Evolutionary conservation across 2,329 filamentous ascomycete species (phyloP).

Genomic region (Fusarium decemcellulare): DNA sequence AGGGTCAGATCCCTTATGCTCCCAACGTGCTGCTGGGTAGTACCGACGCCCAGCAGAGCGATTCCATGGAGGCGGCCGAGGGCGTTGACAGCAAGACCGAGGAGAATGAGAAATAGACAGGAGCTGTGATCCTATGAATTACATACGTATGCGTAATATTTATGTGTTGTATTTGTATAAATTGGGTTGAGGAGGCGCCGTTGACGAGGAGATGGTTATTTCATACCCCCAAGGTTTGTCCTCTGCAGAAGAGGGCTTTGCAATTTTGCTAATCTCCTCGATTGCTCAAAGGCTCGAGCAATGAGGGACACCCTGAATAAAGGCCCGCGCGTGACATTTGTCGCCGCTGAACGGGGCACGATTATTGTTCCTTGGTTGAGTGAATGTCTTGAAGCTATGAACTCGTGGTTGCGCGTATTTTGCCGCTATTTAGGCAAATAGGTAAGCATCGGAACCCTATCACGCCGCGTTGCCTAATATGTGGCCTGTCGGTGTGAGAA

Average conservation of each 20-base stretch:
- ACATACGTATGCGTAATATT: background rate
- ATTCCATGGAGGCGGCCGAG: conserved; percentile 33
- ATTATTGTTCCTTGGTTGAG: background rate
- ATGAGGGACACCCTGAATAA: conserved; percentile 1
- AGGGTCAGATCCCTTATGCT: conserved; percentile 56
- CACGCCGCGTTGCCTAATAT: background rate
- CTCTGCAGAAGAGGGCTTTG: conserved; percentile 2
- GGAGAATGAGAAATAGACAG: conserved; percentile 23
- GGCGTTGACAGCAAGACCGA: conserved; percentile 15
- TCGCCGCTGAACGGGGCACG: conserved; percentile 14
- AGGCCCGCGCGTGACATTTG: conserved; percentile 15
- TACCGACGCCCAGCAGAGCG: conserved; percentile 29
- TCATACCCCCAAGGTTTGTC: background rate
- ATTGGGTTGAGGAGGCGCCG: background rate
- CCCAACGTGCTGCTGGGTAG: conserved; percentile 41
- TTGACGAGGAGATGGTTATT: background rate
- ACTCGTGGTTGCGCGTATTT: conserved; percentile 2
- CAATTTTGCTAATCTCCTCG: background rate
- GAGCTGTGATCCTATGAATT: background rate
- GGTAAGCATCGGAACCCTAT: conserved; percentile 3
- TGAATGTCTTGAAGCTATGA: background rate
- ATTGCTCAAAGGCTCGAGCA: background rate
- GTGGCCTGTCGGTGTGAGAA: background rate
- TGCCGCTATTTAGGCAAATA: conserved; percentile 9
- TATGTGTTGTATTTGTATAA: conserved; percentile 3